Base-by-base conservation (phyloP, 2,329 filamentous ascomycete genomes). In the Fusarium succisae region DNA sequence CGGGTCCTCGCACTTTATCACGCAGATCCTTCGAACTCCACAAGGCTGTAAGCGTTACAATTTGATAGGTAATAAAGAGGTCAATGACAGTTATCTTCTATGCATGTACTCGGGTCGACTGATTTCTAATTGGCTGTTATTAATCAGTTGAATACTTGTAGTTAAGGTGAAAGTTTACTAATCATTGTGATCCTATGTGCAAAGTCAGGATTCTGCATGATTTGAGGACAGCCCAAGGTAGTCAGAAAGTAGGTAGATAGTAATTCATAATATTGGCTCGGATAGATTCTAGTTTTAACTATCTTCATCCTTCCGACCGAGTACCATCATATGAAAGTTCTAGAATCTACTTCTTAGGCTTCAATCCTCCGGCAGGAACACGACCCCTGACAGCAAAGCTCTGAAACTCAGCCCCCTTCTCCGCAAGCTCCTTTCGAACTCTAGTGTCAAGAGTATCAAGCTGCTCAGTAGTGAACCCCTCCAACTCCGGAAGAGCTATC, bases 381-480 rank as follows among this genome's bases (percentile, higher is more conserved):
- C 58, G 58, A 17, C 58, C 58, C 30, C 58, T 30, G 17, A 61
- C 45, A 24, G 58, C 45, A 18, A 61, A 61, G 18, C 58, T 61
- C 38, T 61, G 58, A 17, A 61, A 61, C n/a, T 53, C 45, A 12
- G 47, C 58, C 11, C 58, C 58, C 58, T 61, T 54, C 45, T 61
- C 45, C 22, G 58, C 30, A n/a, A 61, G 58, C 13, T 61, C 58
- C 45, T 61, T 53, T 1, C 58, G 45, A 32, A 54, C 37, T 22
- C 58, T 38, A 8, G 47, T 43, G 15, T 53, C 37, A 43, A 61
- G 37, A 14, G 58, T 61, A 32, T 61, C 58, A 20, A 61, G 58
- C 37, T 61, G 58, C n/a, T 61, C 58, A 26, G 28, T 32, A 13
- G 45, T 61, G 9, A 61, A 61, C 0, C 45, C 58, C 15, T 61